These are phyloP conservation scores for Trichoderma simmonsii DNA, from an alignment of 2,329 filamentous ascomycete genomes.

Conservation along the genomic window DNA sequence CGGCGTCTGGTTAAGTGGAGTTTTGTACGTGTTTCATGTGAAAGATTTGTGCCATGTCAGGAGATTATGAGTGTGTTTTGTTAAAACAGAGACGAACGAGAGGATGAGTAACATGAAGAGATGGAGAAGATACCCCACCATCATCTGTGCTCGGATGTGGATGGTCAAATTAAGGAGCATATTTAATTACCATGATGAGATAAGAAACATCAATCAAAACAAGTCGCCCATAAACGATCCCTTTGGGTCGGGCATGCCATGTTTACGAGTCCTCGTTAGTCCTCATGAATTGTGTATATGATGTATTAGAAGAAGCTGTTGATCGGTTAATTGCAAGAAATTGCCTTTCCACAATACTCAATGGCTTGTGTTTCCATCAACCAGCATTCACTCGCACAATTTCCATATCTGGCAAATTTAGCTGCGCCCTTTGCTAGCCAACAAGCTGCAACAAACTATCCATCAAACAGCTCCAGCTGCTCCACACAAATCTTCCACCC, in stretches of 20 bases:
- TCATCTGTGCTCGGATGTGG: conserved; percentile 9
- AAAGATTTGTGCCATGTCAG: not conserved
- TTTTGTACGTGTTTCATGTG: not conserved
- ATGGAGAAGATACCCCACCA: conserved; percentile 12
- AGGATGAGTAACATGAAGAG: not conserved
- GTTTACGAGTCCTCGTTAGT: not conserved
- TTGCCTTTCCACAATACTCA: not conserved
- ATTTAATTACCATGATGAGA: conserved; percentile 9
- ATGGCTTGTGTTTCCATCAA: not conserved
- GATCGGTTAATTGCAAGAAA: not conserved
- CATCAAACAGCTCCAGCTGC: not conserved
- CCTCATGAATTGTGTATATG: not conserved
- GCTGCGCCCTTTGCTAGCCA: not conserved
- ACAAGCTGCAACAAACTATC: not conserved
- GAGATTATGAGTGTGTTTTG: not conserved
- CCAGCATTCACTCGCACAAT: not conserved
- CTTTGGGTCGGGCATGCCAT: not conserved
- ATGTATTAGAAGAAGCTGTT: not conserved
- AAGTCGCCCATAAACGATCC: not conserved
- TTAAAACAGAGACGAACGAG: not conserved
- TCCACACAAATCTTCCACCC: not conserved
- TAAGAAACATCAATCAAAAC: not conserved
- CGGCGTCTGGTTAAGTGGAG: not conserved
- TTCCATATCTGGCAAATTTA: not conserved
- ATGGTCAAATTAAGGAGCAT: conserved; percentile 5